Conservation (phyloP, 23 red algal genomes). For the Agarophyton chilense region DNA sequence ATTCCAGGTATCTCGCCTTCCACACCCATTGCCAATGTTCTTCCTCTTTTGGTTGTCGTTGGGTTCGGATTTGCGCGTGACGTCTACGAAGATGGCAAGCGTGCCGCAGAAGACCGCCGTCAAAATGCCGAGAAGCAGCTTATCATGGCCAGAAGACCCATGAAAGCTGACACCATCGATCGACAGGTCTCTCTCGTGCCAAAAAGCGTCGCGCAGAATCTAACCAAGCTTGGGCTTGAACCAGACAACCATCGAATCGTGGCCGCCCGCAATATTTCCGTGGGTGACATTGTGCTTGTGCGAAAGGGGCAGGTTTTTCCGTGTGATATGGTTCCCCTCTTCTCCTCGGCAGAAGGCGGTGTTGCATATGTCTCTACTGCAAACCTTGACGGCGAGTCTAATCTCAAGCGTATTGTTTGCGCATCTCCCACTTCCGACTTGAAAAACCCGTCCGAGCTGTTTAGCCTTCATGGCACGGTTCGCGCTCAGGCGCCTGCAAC, state of each 20-base stretch:
- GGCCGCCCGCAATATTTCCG: slow-evolving; percentile 60
- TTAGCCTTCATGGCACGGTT: slow-evolving; percentile 40
- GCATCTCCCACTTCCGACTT: slow-evolving; percentile 44
- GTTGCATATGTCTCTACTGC: slow-evolving; percentile 82
- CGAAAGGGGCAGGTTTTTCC: slow-evolving; percentile 81
- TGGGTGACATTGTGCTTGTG: slow-evolving; percentile 93
- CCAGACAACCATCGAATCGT: slow-evolving; percentile 54
- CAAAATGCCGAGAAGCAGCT: slow-evolving; percentile 57
- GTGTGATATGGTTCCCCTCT: slow-evolving; percentile 88
- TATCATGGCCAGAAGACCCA: slow-evolving; percentile 48
- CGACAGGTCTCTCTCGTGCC: slow-evolving; percentile 31
- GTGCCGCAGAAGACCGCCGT: slow-evolving; percentile 59
- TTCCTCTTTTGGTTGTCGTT: slow-evolving; percentile 85
- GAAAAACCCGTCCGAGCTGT: slow-evolving; percentile 33
- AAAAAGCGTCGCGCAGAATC: neutral
- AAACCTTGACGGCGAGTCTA: slow-evolving; percentile 94
- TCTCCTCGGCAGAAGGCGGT: slow-evolving; percentile 71
- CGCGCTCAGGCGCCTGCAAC: slow-evolving; percentile 50
- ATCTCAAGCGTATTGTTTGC: slow-evolving; percentile 79
- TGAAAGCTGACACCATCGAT: neutral
- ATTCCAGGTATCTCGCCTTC: slow-evolving; percentile 83
- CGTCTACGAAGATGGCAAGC: slow-evolving; percentile 83
- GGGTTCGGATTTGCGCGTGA: slow-evolving; percentile 84
- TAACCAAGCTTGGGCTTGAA: slow-evolving; percentile 13
- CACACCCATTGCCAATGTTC: slow-evolving; percentile 65